Evolutionary conservation across 75 land plant species (phyloP).

Genomic region (Isoetes taiwanensis): DNA sequence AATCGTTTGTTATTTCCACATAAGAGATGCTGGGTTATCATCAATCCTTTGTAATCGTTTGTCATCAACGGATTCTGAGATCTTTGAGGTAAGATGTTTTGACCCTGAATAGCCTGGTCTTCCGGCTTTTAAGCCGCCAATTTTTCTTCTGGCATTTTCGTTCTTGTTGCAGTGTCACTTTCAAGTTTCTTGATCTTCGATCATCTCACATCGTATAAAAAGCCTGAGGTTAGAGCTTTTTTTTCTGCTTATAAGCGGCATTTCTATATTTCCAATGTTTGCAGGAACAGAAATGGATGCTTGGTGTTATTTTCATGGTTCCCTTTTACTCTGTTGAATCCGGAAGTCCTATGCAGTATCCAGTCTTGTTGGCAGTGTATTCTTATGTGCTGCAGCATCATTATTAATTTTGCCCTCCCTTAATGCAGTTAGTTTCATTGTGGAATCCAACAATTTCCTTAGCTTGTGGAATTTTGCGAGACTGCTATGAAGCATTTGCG

Average conservation of each 20-base stretch:
- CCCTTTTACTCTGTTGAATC: conserved; percentile 5
- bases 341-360: background rate
- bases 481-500: conserved; percentile 7
- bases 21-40: too few species aligned
- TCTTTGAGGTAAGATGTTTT: too few species aligned
- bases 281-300: conserved; percentile 2
- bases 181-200: background rate
- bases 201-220: conserved; percentile 2
- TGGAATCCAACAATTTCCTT: background rate
- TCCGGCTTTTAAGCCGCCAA: too few species aligned
- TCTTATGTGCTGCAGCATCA: too few species aligned
- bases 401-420: too few species aligned
- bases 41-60: too few species aligned
- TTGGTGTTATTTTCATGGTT: conserved; percentile 5
- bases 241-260: background rate
- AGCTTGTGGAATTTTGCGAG: background rate
- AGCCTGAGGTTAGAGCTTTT: conserved; percentile 1
- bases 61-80: too few species aligned
- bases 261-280: background rate
- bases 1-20: too few species aligned
- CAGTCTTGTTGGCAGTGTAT: too few species aligned
- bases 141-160: conserved; percentile 4
- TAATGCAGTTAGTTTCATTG: background rate
- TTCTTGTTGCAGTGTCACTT: background rate
- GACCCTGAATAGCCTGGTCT: too few species aligned